phyloP scores from a whole-genome alignment of 2,329 filamentous ascomycete species.

The Teratosphaeria viscida region DNA sequence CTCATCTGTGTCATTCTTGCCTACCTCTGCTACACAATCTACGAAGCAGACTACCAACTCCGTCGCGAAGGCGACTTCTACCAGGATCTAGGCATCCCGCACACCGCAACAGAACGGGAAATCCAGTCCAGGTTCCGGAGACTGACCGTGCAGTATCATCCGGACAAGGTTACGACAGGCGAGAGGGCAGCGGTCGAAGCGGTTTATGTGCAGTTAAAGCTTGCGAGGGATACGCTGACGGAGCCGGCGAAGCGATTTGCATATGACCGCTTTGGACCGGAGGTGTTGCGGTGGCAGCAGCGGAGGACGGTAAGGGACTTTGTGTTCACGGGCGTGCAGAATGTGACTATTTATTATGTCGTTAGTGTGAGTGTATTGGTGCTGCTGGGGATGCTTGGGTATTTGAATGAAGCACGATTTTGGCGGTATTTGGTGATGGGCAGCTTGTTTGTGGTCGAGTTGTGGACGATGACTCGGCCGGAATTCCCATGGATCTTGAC shows the following conservation, averaged over 20 bases:
- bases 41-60: constrained; percentile 78
- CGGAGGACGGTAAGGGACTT: constrained; percentile 64
- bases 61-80: constrained; percentile 68
- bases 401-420: constrained; percentile 54
- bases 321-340: constrained; percentile 55
- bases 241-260: constrained; percentile 70
- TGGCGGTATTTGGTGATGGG: constrained; percentile 44
- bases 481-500: constrained; percentile 34
- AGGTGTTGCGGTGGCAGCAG: constrained; percentile 54
- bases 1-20: constrained; percentile 69
- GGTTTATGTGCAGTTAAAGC: constrained; percentile 73
- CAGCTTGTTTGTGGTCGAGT: constrained; percentile 46
- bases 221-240: constrained; percentile 71
- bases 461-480: constrained; percentile 46
- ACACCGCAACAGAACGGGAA: constrained; percentile 58
- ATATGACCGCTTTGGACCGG: constrained; percentile 79
- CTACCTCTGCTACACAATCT: constrained; percentile 86
- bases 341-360: constrained; percentile 51
- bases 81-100: constrained; percentile 59
- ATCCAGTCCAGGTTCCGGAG: constrained; percentile 80
- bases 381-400: constrained; percentile 53
- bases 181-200: constrained; percentile 32
- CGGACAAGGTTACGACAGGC: constrained; percentile 59
- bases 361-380: constrained; percentile 49
- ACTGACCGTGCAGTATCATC: constrained; percentile 60